A percentile compares a stretch with the other conserved stretches of the same genome.
These are phyloP conservation scores for Thermothielavioides terrestris DNA, from an alignment of 495 filamentous ascomycete species.

Conservation along the genomic window DNA sequence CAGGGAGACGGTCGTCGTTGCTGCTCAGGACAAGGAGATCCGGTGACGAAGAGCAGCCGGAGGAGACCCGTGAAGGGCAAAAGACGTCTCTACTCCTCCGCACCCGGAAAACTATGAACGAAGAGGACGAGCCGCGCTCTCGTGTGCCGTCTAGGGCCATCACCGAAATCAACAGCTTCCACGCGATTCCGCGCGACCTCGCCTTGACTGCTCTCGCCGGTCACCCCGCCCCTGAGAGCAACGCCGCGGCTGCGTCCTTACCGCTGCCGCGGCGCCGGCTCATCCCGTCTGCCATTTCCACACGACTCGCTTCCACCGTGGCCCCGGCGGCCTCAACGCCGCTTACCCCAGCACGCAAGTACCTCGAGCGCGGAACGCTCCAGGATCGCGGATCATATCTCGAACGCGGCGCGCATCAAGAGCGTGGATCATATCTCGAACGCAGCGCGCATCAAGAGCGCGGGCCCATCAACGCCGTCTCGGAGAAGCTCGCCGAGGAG, in stretches of 20 bases:
- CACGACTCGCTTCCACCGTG: slow-evolving; percentile 27
- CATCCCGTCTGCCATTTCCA: slow-evolving; percentile 29
- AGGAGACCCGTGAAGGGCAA: slow-evolving; percentile 32
- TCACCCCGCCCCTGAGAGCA: slow-evolving; percentile 22
- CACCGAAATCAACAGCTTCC: slow-evolving; percentile 45
- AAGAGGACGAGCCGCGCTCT: slow-evolving; percentile 41
- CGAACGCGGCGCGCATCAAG: slow-evolving; percentile 25
- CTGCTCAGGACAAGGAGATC: slow-evolving; percentile 36
- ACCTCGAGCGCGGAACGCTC: slow-evolving; percentile 37
- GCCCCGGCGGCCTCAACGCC: slow-evolving; percentile 15
- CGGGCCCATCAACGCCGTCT: slow-evolving; percentile 14
- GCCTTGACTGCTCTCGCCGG: not conserved
- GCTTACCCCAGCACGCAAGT: slow-evolving; percentile 30
- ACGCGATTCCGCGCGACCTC: slow-evolving; percentile 27
- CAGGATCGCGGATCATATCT: not conserved
- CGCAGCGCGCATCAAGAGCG: slow-evolving; percentile 23
- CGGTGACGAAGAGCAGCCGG: slow-evolving; percentile 42
- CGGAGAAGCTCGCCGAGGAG: slow-evolving; percentile 36
- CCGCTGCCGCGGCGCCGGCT: slow-evolving; percentile 37
- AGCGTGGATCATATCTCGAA: slow-evolving; percentile 32
- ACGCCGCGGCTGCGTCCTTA: slow-evolving; percentile 25
- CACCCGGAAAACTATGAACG: slow-evolving; percentile 34
- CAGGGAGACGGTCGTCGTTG: slow-evolving; percentile 35
- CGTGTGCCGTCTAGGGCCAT: slow-evolving; percentile 47
- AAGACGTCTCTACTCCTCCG: slow-evolving; percentile 33